A percentile compares a stretch with the other conserved stretches of the same genome.
Conservation (phyloP, 768 basidiomycete genomes). For the Termitomyces sp. region DNA sequence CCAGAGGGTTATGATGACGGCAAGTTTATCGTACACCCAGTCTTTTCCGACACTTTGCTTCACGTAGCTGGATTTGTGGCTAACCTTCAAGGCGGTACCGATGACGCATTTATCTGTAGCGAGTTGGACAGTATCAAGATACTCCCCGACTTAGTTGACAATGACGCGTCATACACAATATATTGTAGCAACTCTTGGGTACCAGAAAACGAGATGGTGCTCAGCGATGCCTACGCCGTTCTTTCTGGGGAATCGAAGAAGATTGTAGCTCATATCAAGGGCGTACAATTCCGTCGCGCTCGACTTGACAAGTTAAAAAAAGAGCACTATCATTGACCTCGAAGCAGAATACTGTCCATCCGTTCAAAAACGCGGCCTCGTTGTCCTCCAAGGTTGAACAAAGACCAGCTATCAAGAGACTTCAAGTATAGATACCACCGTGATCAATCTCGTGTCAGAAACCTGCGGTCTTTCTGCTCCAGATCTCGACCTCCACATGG, state of each 20-base stretch:
- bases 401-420: background rate
- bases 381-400: background rate
- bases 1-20: constrained; percentile 28
- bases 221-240: constrained; percentile 52
- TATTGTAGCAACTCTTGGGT: constrained; percentile 48
- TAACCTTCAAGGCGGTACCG: constrained; percentile 48
- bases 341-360: constrained; percentile 8
- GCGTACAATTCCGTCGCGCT: constrained; percentile 58
- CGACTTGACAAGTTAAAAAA: constrained; percentile 46
- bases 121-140: constrained; percentile 47
- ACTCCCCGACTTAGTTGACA: constrained; percentile 39
- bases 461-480: constrained; percentile 37
- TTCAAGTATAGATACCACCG: constrained; percentile 19
- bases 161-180: constrained; percentile 41
- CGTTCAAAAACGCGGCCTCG: background rate
- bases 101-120: constrained; percentile 64
- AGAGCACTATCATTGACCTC: constrained; percentile 38
- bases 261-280: constrained; percentile 56
- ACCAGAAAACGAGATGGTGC: constrained; percentile 40
- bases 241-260: constrained; percentile 29
- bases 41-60: constrained; percentile 65
- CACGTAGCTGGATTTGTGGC: constrained; percentile 71
- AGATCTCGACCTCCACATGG: constrained; percentile 30
- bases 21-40: constrained; percentile 43
- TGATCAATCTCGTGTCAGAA: constrained; percentile 37